Conservation (phyloP, 2,329 filamentous ascomycete species). For the Botrytis aclada region DNA sequence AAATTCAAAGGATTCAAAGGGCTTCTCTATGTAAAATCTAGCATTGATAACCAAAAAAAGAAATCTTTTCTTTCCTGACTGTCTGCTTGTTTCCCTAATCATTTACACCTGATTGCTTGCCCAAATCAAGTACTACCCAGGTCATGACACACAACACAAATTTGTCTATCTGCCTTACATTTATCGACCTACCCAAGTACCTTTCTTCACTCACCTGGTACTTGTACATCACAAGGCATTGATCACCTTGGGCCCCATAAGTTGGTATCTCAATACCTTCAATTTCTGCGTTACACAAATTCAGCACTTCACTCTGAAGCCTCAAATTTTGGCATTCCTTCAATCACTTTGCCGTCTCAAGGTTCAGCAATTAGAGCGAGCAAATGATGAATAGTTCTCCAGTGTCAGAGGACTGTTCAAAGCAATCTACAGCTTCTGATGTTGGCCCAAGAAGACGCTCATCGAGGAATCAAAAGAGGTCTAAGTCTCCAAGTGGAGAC, state of each 20-base stretch:
- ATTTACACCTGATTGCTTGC: background rate
- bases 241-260: background rate
- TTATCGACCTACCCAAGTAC: background rate
- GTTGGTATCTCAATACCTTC: background rate
- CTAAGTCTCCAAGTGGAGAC: conserved; percentile 12
- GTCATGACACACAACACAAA: background rate
- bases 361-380: background rate
- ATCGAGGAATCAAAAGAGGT: conserved; percentile 4
- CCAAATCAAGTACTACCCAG: background rate
- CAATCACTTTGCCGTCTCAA: background rate
- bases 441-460: conserved; percentile 11
- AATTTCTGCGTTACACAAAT: background rate
- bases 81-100: background rate
- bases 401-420: background rate
- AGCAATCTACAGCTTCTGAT: background rate
- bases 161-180: background rate
- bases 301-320: background rate
- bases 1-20: background rate
- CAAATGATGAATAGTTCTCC: conserved; percentile 1
- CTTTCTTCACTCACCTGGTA: background rate
- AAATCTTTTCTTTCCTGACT: background rate
- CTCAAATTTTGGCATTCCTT: background rate
- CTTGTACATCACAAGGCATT: background rate
- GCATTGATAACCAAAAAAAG: background rate
- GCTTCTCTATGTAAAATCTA: background rate